Evolutionary conservation across 306 rosid genomes (phyloP).

Genomic region (Rosa persica): DNA sequence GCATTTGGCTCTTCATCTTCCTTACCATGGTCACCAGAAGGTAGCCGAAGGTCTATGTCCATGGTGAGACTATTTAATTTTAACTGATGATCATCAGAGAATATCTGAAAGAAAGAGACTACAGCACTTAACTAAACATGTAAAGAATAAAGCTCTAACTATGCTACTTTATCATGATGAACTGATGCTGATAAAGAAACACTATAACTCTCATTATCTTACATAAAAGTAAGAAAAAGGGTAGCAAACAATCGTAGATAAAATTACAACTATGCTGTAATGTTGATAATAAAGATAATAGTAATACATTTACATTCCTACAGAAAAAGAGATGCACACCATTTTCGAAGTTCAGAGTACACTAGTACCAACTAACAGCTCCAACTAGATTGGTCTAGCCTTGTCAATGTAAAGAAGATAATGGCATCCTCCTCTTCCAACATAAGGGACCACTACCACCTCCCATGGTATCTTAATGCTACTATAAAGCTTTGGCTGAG

Average conservation of each 20-base stretch:
- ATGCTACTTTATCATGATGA: neutral
- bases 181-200: neutral
- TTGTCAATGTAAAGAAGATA: conserved; percentile 9
- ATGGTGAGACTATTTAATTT: conserved; percentile 42
- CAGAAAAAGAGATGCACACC: conserved; percentile 13
- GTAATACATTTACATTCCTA: neutral
- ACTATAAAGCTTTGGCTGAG: conserved; percentile 7
- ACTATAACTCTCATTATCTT: neutral
- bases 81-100: conserved; percentile 37
- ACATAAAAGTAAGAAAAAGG: neutral
- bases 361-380: neutral
- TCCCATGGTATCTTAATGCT: conserved; percentile 8
- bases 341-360: conserved; percentile 15
- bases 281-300: neutral
- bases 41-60: conserved; percentile 95
- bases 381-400: conserved; percentile 16
- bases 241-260: neutral
- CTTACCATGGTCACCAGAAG: conserved; percentile 86
- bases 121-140: conserved; percentile 12
- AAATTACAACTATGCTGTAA: neutral
- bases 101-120: conserved; percentile 49
- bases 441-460: neutral
- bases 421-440: neutral
- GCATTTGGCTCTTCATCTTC: conserved; percentile 75
- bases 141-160: neutral